Percentiles rank a stretch among this genome's conserved stretches.
phyloP scores from a whole-genome alignment of 1,284 basidiomycete species.

The Marasmius fiardii region DNA sequence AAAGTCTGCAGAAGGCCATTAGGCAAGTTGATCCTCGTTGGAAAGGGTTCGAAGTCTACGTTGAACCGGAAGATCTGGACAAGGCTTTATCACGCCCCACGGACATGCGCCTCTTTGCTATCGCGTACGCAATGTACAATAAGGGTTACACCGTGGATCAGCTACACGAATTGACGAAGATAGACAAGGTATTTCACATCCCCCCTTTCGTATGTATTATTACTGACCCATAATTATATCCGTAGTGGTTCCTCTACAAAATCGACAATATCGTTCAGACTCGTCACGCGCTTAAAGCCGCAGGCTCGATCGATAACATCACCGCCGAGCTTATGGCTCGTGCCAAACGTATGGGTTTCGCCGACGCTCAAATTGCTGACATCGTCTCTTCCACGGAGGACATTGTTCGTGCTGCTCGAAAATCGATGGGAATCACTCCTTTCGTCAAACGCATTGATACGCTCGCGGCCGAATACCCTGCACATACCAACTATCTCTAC shows the following conservation, averaged over 20 bases:
- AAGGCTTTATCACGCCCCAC: constrained; percentile 75
- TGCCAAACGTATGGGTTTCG: constrained; percentile 93
- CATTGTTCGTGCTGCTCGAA: constrained; percentile 81
- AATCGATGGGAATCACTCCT: constrained; percentile 85
- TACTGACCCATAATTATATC: constrained; percentile 3
- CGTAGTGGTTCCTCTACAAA: constrained; percentile 97
- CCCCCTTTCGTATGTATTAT: neutral
- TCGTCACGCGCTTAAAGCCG: constrained; percentile 68
- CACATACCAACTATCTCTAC: constrained; percentile 99
- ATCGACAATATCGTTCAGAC: constrained; percentile 95
- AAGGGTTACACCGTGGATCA: constrained; percentile 88
- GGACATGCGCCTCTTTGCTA: constrained; percentile 93
- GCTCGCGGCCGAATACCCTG: constrained; percentile 97
- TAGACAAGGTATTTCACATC: constrained; percentile 74
- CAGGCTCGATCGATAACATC: constrained; percentile 65
- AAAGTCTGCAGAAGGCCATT: constrained; percentile 98
- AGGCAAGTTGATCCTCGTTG: constrained; percentile 94
- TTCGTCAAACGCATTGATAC: constrained; percentile 99
- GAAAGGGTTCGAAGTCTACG: constrained; percentile 82
- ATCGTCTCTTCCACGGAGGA: constrained; percentile 71
- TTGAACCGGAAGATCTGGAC: constrained; percentile 83
- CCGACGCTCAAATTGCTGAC: constrained; percentile 89
- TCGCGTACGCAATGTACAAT: constrained; percentile 97
- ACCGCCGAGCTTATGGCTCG: constrained; percentile 71
- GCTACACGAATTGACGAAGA: constrained; percentile 94